Conservation (phyloP, 192 early-diverging fungal genomes). For the Coemansia umbellata region DNA sequence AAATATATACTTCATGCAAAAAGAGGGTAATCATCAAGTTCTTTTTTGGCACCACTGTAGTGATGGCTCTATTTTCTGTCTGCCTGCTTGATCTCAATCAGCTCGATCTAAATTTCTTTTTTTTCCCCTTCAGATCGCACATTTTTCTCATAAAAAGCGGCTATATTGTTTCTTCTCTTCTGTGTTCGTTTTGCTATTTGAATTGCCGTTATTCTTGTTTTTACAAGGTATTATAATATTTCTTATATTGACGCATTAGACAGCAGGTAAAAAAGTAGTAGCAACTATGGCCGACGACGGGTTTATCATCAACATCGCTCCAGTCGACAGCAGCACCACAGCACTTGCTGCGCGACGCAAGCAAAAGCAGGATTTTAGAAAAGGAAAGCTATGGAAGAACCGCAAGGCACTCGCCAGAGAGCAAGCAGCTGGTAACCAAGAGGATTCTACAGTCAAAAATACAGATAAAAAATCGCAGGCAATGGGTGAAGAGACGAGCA, state of each 20-base stretch:
- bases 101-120: background rate
- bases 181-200: no score
- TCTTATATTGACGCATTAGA: no score
- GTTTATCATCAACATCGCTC: constrained; percentile 62
- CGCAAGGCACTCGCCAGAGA: constrained; percentile 15
- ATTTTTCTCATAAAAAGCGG: constrained; percentile 4
- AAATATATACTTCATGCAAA: no score
- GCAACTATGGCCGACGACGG: constrained; percentile 64
- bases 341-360: constrained; percentile 1
- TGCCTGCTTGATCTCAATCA: no score
- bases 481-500: constrained; percentile 11
- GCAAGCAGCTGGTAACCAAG: background rate
- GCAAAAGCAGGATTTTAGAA: constrained; percentile 4
- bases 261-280: no score
- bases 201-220: no score
- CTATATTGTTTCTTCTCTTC: no score
- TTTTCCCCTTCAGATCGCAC: background rate
- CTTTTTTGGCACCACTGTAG: no score
- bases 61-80: no score
- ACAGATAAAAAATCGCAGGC: constrained; percentile 17
- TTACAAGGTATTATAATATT: no score
- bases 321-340: background rate
- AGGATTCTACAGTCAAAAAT: background rate
- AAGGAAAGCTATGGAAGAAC: constrained; percentile 51
- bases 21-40: no score